Evolutionary conservation across 2,329 filamentous ascomycete genomes (phyloP).

Genomic region (Exophiala alcalophila): DNA sequence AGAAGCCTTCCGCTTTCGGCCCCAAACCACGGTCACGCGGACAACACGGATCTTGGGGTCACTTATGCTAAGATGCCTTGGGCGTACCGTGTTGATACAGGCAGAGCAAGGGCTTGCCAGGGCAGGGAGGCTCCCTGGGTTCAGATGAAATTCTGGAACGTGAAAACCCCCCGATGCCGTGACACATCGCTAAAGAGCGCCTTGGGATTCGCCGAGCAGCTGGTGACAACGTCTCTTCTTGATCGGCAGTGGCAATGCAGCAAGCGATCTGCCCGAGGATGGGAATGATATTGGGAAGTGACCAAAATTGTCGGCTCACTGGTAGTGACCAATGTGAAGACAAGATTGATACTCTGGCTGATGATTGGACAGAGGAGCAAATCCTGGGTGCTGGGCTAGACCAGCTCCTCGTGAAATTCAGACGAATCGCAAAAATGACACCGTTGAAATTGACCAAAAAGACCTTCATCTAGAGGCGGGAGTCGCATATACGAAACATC

Average conservation of each 20-base stretch:
- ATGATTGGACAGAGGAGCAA: constrained; percentile 13
- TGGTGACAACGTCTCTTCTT: neutral
- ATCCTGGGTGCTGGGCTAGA: constrained; percentile 6
- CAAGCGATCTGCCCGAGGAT: too few species aligned
- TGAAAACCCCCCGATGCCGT: constrained; percentile 2
- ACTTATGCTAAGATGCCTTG: neutral
- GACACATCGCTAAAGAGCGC: constrained; percentile 7
- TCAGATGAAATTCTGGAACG: constrained; percentile 2
- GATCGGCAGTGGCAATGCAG: too few species aligned
- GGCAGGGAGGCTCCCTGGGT: neutral
- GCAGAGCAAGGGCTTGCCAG: neutral
- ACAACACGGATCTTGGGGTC: neutral
- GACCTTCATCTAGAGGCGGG: constrained; percentile 1
- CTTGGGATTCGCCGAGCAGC: too few species aligned
- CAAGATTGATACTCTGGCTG: neutral
- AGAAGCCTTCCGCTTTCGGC: constrained; percentile 11
- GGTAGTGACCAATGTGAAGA: constrained; percentile 14
- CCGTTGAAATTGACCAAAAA: constrained; percentile 5
- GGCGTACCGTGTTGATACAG: too few species aligned
- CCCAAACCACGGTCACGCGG: constrained; percentile 4
- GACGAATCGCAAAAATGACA: constrained; percentile 19
- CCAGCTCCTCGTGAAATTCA: constrained; percentile 1
- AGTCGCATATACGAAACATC: neutral
- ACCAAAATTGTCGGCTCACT: constrained; percentile 12
- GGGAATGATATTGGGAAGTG: too few species aligned